phyloP scores from a whole-genome alignment of 345 rosid species.

The Euphorbia lathyris region DNA sequence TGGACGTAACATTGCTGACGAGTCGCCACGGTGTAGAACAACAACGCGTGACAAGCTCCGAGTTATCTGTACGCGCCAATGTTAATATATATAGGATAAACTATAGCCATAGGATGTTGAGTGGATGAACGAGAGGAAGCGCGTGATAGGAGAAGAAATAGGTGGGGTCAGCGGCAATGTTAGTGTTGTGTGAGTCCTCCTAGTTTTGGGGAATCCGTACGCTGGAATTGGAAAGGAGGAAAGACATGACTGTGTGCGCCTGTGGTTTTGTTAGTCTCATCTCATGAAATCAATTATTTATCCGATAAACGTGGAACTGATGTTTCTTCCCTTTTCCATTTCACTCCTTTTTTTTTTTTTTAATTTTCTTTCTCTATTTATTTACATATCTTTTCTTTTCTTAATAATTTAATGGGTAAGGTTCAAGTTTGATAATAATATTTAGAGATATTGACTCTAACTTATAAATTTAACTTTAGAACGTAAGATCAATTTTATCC shows the following conservation, averaged over 20 bases:
- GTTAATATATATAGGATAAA: too few relatives aligned
- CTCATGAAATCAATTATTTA: background rate
- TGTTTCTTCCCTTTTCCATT: background rate
- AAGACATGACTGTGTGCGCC: conserved; percentile 8
- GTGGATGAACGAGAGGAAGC: background rate
- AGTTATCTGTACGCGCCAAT: too few relatives aligned
- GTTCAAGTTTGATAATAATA: too few relatives aligned
- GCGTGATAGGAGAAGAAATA: background rate
- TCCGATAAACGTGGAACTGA: background rate
- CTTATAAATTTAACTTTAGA: too few relatives aligned
- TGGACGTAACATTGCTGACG: background rate
- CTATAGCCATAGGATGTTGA: too few relatives aligned
- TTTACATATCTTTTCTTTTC: too few relatives aligned
- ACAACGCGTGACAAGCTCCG: background rate
- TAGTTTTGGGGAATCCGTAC: conserved; percentile 17
- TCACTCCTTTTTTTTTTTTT: background rate
- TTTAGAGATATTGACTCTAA: too few relatives aligned
- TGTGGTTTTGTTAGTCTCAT: background rate
- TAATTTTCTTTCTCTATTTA: too few relatives aligned
- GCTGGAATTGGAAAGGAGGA: background rate
- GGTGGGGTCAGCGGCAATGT: background rate
- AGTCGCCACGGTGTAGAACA: background rate
- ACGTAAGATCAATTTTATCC: too few relatives aligned
- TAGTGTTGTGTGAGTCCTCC: background rate
- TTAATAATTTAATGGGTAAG: too few relatives aligned